Base-by-base conservation (phyloP, 1,284 basidiomycete genomes). In the Microstroma glucosiphilum region DNA sequence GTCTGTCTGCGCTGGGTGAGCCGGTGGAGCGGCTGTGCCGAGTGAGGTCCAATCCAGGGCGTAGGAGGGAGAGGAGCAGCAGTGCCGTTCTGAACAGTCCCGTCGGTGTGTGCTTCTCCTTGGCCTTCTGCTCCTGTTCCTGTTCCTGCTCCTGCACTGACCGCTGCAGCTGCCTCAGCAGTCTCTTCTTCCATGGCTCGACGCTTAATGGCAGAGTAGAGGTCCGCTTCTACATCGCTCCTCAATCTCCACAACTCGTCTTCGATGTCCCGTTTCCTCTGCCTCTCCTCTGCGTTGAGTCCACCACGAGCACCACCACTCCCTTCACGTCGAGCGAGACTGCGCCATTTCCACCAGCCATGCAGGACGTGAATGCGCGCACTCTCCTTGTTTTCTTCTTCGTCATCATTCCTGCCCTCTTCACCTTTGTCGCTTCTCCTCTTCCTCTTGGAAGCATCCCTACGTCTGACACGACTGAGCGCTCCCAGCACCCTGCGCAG, bases 401-500 rank as follows among this genome's bases (percentile, higher is more conserved):
- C 61, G 12, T 41, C 51, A 7, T 41, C 17, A 13, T 7, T 23
- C 6, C 37, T 26, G n/a, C 37, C 40, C 19, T 43, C 17, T 6
- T 26, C 55, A 3, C 40, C 53, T 15, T 58, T 55, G 19, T 26
- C 43, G n/a, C 37, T 26, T 40, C 23, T 55, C 43, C 57, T 58
- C 21, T 37, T 57, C 1, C 58, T 59, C 15, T 62, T 57, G 63
- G 62, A 57, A 12, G 60, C 67, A 17, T 69, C 65, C 17, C 76
- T 62, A 12, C 74, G 63, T n/a, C 76, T 69, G 11, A 78, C 73
- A 19, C 76, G 70, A 21, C 69, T 66, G 8, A 78, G 58, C 6
- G 75, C 76, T 49, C 76, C 76, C 11, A 78, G 63, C 49, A 76
- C 73, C 40, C 76, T 68, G n/a, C 76, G 72, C 49, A 78, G 58